Conservation (phyloP, 371 early-diverging fungal genomes). For the Coemansia sp. region DNA sequence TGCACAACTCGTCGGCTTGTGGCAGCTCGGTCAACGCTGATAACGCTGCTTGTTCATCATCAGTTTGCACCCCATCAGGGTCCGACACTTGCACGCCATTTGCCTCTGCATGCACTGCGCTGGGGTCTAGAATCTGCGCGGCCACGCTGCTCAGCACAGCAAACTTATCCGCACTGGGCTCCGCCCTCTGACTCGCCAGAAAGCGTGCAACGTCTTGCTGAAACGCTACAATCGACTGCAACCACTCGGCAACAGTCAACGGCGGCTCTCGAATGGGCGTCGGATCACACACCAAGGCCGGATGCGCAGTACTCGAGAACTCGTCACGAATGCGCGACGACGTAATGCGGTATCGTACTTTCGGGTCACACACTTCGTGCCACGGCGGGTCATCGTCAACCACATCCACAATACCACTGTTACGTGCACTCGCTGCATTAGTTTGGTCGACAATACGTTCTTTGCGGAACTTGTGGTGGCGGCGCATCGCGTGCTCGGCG, state of each 20-base stretch:
- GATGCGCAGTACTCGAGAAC: conserved; percentile 20
- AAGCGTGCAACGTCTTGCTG: conserved; percentile 52
- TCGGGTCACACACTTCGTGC: conserved; percentile 47
- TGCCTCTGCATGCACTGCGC: not conserved
- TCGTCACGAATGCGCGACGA: conserved; percentile 35
- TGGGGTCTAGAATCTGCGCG: conserved; percentile 11
- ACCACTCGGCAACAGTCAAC: conserved; percentile 38
- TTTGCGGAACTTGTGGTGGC: conserved; percentile 48
- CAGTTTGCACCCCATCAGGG: not conserved
- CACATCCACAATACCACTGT: conserved; percentile 46
- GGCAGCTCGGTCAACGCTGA: conserved; percentile 12
- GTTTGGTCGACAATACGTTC: conserved; percentile 50
- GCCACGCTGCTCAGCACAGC: conserved; percentile 24
- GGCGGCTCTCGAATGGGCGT: not conserved
- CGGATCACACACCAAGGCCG: not conserved
- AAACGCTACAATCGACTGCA: conserved; percentile 45
- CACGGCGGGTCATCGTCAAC: conserved; percentile 50
- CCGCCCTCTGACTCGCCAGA: conserved; percentile 1
- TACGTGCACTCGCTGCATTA: conserved; percentile 28
- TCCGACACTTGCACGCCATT: not conserved
- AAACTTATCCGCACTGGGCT: conserved; percentile 2
- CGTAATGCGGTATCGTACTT: conserved; percentile 43
- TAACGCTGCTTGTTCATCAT: not conserved
- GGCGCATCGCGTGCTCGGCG: conserved; percentile 62
- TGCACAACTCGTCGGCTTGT: not conserved